These are phyloP conservation scores for Candida ipomoeae DNA, from an alignment of 805 yeast genomes.

Conservation along the genomic window DNA sequence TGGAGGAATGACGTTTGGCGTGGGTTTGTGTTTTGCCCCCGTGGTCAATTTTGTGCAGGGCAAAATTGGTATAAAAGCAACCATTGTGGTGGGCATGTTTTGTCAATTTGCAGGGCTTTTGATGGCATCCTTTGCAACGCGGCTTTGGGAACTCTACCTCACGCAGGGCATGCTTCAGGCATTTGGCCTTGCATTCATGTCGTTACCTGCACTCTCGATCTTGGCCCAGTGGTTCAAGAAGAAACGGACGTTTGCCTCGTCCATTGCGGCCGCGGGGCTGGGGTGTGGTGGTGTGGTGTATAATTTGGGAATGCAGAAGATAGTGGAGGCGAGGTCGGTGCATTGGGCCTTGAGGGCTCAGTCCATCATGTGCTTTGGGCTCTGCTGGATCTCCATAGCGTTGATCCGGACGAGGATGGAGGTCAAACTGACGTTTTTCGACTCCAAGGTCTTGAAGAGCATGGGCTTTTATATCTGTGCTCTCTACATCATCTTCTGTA, in stretches of 20 bases:
- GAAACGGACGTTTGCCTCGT: conserved; percentile 53
- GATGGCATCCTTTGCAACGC: conserved; percentile 56
- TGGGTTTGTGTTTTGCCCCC: conserved; percentile 62
- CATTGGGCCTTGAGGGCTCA: conserved; percentile 51
- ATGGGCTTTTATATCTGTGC: conserved; percentile 42
- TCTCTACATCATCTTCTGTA: conserved; percentile 43
- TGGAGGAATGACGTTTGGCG: conserved; percentile 61
- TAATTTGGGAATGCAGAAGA: conserved; percentile 38
- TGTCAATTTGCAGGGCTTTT: conserved; percentile 52
- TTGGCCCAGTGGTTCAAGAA: conserved; percentile 70
- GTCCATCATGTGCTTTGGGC: conserved; percentile 16
- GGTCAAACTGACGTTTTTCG: conserved; percentile 34
- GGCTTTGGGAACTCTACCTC: conserved; percentile 61
- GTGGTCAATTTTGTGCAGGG: conserved; percentile 49
- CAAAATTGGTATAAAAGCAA: conserved; percentile 38
- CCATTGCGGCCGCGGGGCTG: conserved; percentile 46
- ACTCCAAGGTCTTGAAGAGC: conserved; percentile 32
- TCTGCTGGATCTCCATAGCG: conserved; percentile 13
- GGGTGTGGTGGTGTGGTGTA: conserved; percentile 51
- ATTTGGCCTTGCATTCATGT: conserved; percentile 49
- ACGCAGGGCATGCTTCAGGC: conserved; percentile 69
- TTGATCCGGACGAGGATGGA: conserved; percentile 16
- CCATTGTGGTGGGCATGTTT: conserved; percentile 47
- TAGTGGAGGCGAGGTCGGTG: conserved; percentile 35
- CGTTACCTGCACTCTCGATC: conserved; percentile 55